Evolutionary conservation across 2,329 filamentous ascomycete genomes (phyloP), one percentile per base, ranked within the genome.

Genomic region (Alternaria incomplexa): DNA sequence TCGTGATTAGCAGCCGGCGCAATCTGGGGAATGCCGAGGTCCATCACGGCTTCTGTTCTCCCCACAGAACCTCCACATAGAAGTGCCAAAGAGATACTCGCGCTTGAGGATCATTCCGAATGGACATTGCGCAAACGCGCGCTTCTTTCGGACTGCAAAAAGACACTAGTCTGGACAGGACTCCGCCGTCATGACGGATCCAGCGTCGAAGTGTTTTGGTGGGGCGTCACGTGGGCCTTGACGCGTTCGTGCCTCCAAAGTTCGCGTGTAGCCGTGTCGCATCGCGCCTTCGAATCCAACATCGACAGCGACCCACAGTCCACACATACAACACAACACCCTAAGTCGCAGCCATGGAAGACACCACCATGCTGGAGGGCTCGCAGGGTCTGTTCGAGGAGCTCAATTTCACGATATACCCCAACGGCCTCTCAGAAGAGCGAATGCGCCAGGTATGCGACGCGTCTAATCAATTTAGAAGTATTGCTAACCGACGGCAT

Each of bases 391-490:
- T 84, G 3, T 84, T 84, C 56, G 68, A 73, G 20, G 79, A 77
- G 23, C 70, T 80, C 23, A 72, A 62, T 43, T 83, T 84, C 66
- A 80, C 80, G 13, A 77, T 84, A 51, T 81, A 84, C n/a, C 81
- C 81, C 11, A 79, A 76, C 65, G 71, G 71, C n/a, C 64, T 82
- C n/a, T 63, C 71, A 1, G 68, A 74, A 40, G 72, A 77, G 12
- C 66, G 67, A 44, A 59, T 75, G 36, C 63, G 61, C 9, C 61
- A 76, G 64, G 79, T 78, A 71, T 61, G 67, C 58, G 58, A 73
- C 71, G 73, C 73, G 73, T 71, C 30, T n/a, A 3, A 32, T 25
- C 28, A 43, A 30, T 47, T 28, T 15, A 51, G 8, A 40, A 30
- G 17, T 46, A 12, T 40, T 64, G 54, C 73, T 79, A 56, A 78